These are phyloP conservation scores for Alternaria panax DNA, from an alignment of 2,329 filamentous ascomycete species.

Conservation along the genomic window DNA sequence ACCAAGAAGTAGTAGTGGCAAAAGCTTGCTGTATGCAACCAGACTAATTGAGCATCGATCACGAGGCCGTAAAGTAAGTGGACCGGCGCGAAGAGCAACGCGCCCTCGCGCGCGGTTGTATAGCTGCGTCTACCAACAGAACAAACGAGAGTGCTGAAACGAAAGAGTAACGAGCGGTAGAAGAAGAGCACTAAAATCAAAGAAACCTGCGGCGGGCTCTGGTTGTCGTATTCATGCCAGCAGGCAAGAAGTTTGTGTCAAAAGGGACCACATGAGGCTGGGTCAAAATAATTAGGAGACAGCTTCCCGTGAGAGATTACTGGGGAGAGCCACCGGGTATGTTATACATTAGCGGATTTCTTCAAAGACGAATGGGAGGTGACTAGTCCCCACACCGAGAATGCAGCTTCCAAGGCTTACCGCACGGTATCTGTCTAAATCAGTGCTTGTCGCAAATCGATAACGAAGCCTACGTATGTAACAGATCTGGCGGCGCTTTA, in stretches of 20 bases:
- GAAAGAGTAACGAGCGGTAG: constrained; percentile 36
- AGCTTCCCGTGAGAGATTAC: constrained; percentile 23
- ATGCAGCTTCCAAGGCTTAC: constrained; percentile 18
- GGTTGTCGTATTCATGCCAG: constrained; percentile 39
- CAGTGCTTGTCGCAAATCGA: constrained; percentile 19
- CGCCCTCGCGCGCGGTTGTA: constrained; percentile 36
- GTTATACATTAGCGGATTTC: constrained; percentile 25
- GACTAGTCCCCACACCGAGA: constrained; percentile 22
- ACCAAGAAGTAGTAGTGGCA: constrained; percentile 42
- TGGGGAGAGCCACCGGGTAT: constrained; percentile 24
- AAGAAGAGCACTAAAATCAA: constrained; percentile 36
- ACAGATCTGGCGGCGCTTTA: constrained; percentile 20
- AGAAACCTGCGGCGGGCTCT: constrained; percentile 37
- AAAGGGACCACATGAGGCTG: constrained; percentile 25
- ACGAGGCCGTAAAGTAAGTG: constrained; percentile 44
- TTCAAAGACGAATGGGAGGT: constrained; percentile 18
- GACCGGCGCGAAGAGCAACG: constrained; percentile 41
- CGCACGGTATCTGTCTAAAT: constrained; percentile 18
- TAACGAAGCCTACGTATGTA: constrained; percentile 19
- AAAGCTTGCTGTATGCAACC: constrained; percentile 40
- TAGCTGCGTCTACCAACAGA: constrained; percentile 37
- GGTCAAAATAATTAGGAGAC: constrained; percentile 23
- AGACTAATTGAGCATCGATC: constrained; percentile 48
- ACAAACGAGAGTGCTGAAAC: constrained; percentile 44
- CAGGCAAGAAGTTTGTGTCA: constrained; percentile 28